A percentile compares a stretch with the other conserved stretches of the same genome.
Conservation (phyloP, 768 basidiomycete species). For the Flagelloscypha sp. region DNA sequence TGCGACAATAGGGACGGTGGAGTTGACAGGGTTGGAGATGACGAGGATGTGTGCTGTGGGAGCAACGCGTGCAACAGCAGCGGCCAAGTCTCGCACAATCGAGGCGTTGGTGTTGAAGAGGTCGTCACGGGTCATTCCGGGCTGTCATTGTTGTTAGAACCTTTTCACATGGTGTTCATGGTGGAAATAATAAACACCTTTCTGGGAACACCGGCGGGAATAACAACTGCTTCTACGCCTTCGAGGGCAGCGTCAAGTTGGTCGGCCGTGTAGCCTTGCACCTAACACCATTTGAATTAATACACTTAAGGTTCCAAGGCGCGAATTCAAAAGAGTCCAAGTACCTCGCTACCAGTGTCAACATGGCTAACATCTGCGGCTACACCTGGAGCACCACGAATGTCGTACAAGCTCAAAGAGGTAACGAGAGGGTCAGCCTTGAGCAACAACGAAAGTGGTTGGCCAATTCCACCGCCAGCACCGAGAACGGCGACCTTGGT, state of each 20-base stretch:
- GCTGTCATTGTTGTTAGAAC: constrained; percentile 20
- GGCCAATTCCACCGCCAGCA: constrained; percentile 98
- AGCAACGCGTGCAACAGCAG: constrained; percentile 75
- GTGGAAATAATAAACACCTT: constrained; percentile 51
- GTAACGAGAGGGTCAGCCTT: constrained; percentile 89
- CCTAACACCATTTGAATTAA: constrained; percentile 34
- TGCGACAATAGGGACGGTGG: constrained; percentile 95
- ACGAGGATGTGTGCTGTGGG: constrained; percentile 92
- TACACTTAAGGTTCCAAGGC: constrained; percentile 8
- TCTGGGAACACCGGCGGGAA: constrained; percentile 98
- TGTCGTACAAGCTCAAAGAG: constrained; percentile 84
- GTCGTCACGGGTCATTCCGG: constrained; percentile 91
- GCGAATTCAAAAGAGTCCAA: constrained; percentile 19
- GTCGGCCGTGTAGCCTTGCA: constrained; percentile 74
- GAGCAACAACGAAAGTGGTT: constrained; percentile 89
- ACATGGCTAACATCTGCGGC: constrained; percentile 96
- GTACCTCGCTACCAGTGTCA: constrained; percentile 74
- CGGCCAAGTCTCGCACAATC: constrained; percentile 93
- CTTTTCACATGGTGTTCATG: constrained; percentile 1
- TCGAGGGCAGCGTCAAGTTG: constrained; percentile 86
- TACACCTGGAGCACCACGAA: constrained; percentile 92
- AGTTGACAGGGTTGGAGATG: constrained; percentile 99
- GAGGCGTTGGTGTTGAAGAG: constrained; percentile 98
- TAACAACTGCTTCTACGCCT: constrained; percentile 87
- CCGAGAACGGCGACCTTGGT: constrained; percentile 95